Conservation (phyloP, 192 early-diverging fungal genomes). For the Coemansia reversa region DNA sequence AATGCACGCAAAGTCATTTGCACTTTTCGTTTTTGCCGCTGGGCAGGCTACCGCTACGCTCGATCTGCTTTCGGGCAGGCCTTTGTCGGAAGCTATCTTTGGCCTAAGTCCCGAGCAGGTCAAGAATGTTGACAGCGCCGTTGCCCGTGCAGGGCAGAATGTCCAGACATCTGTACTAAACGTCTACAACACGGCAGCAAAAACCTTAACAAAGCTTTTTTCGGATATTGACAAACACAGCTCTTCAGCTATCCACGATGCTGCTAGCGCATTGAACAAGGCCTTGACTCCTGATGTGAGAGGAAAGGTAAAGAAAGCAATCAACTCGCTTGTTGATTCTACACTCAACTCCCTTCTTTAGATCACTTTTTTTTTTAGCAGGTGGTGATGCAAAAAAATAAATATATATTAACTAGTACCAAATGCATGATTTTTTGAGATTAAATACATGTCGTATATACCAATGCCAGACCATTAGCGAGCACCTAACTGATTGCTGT, state of each 20-base stretch:
- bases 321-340: constrained; percentile 41
- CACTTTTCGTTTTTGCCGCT: constrained; percentile 24
- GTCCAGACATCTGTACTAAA: constrained; percentile 15
- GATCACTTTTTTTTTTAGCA: neutral
- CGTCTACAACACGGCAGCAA: constrained; percentile 19
- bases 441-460: neutral
- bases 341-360: constrained; percentile 45
- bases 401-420: neutral
- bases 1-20: constrained; percentile 38
- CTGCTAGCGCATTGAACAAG: constrained; percentile 34
- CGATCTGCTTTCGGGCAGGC: constrained; percentile 44
- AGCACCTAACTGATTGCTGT: no score
- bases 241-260: constrained; percentile 36
- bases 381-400: no score
- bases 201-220: constrained; percentile 32
- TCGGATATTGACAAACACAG: constrained; percentile 44
- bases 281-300: constrained; percentile 50
- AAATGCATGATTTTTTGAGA: neutral
- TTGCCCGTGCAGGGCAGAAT: constrained; percentile 35
- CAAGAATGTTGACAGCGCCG: constrained; percentile 43
- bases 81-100: constrained; percentile 51
- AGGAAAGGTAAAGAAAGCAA: constrained; percentile 53
- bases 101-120: constrained; percentile 47
- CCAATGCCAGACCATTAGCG: no score
- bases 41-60: constrained; percentile 46